phyloP scores from a whole-genome alignment of 345 rosid genomes.

The Euphorbia lathyris region DNA sequence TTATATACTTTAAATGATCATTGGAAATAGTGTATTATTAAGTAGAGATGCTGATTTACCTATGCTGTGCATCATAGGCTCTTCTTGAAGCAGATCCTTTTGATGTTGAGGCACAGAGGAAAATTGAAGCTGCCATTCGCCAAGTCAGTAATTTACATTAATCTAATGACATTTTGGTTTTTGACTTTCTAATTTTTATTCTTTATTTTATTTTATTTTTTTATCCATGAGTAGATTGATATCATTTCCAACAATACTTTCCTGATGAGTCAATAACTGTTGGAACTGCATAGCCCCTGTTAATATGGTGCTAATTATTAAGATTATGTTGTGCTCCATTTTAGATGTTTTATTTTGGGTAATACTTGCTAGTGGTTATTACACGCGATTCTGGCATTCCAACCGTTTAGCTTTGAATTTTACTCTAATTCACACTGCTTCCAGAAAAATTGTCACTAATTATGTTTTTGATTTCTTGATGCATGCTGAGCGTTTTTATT shows the following conservation, averaged over 20 bases:
- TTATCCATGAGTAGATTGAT: not conserved
- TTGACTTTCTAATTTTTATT: not conserved
- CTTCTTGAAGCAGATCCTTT: slow-evolving; percentile 95
- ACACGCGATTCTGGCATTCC: not conserved
- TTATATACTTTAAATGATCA: not conserved
- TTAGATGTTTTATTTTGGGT: not conserved
- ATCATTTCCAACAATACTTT: not conserved
- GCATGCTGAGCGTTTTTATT: not conserved
- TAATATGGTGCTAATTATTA: not conserved
- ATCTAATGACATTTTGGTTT: not conserved
- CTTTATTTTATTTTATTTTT: not conserved
- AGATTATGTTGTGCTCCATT: not conserved
- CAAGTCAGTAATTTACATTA: slow-evolving; percentile 49
- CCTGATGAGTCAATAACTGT: not conserved
- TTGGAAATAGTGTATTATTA: not conserved
- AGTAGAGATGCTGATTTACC: slow-evolving; percentile 8
- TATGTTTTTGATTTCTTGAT: not conserved
- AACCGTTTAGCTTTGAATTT: not conserved
- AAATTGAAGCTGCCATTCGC: slow-evolving; percentile 94
- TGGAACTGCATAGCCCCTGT: not conserved
- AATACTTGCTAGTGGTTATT: not conserved
- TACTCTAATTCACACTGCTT: not conserved
- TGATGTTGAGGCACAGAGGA: slow-evolving; percentile 93
- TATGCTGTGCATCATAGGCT: slow-evolving; percentile 42
- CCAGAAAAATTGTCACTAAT: not conserved